phyloP scores from a whole-genome alignment of 1,139 yeast species.

The Saccharomycopsis phalli region DNA sequence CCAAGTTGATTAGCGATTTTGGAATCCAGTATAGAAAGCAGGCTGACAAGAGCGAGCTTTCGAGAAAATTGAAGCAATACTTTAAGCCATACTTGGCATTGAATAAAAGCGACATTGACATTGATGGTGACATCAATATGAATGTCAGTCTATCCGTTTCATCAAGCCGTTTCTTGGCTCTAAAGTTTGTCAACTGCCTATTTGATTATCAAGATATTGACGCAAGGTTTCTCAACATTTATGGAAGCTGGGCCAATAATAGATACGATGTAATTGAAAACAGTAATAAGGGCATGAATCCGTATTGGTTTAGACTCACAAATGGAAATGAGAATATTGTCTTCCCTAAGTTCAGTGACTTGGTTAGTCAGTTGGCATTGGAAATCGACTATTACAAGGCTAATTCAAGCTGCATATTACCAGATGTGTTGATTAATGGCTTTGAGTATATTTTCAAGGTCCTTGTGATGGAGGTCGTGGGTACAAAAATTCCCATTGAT shows the following conservation, averaged over 20 bases:
- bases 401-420: conserved; percentile 22
- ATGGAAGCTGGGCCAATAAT: conserved; percentile 51
- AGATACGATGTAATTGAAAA: conserved; percentile 74
- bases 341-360: conserved; percentile 38
- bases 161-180: conserved; percentile 46
- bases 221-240: conserved; percentile 59
- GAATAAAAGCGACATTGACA: conserved; percentile 25
- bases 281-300: conserved; percentile 74
- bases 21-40: conserved; percentile 36
- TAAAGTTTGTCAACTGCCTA: conserved; percentile 57
- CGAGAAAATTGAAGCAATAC: conserved; percentile 35
- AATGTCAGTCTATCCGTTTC: conserved; percentile 5
- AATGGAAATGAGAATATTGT: conserved; percentile 28
- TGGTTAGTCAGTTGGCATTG: conserved; percentile 28
- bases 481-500: conserved; percentile 55
- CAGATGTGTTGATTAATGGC: conserved; percentile 17
- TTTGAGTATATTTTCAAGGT: conserved; percentile 34
- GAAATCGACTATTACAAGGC: conserved; percentile 26
- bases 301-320: conserved; percentile 43
- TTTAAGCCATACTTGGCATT: conserved; percentile 35
- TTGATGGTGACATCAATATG: conserved; percentile 25
- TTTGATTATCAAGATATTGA: conserved; percentile 63
- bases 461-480: conserved; percentile 56
- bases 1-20: conserved; percentile 35
- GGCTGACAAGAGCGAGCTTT: conserved; percentile 26